Evolutionary conservation across 768 basidiomycete species (phyloP).

Genomic region (Rhizopogon rudus): DNA sequence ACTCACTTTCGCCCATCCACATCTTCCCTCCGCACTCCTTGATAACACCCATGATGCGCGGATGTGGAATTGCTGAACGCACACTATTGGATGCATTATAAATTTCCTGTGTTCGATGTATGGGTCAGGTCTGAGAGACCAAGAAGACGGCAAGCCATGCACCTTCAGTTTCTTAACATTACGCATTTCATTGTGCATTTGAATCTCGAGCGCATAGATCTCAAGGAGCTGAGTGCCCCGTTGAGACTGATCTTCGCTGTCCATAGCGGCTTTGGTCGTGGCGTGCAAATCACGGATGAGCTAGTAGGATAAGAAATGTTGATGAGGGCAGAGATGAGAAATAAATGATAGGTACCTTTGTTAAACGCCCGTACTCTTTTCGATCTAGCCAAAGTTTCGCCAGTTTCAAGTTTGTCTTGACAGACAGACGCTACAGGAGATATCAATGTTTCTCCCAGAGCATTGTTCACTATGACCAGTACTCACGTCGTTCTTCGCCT

Average conservation of each 20-base stretch:
- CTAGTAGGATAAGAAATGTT: constrained; percentile 30
- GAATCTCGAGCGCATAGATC: constrained; percentile 97
- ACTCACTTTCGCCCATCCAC: constrained; percentile 99
- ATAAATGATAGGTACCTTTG: constrained; percentile 48
- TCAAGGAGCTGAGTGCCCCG: constrained; percentile 92
- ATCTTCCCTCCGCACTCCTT: constrained; percentile 99
- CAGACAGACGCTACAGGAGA: constrained; percentile 69
- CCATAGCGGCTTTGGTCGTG: constrained; percentile 54
- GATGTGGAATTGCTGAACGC: constrained; percentile 95
- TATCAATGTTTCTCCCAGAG: neutral
- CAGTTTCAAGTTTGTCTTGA: constrained; percentile 94
- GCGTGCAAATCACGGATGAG: constrained; percentile 73
- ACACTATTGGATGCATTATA: constrained; percentile 94
- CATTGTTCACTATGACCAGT: neutral
- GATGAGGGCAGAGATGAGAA: neutral
- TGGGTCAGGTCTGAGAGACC: neutral
- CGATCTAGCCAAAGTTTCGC: constrained; percentile 97
- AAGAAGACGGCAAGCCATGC: neutral
- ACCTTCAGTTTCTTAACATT: constrained; percentile 97
- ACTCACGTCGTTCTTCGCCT: constrained; percentile 92
- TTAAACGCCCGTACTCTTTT: constrained; percentile 81
- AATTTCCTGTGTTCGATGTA: constrained; percentile 61
- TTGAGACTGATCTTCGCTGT: constrained; percentile 83
- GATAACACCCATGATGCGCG: constrained; percentile 97
- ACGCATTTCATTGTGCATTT: constrained; percentile 97